These are phyloP conservation scores for Coprinellus aureogranulatus DNA, from an alignment of 768 basidiomycete species.

Conservation along the genomic window DNA sequence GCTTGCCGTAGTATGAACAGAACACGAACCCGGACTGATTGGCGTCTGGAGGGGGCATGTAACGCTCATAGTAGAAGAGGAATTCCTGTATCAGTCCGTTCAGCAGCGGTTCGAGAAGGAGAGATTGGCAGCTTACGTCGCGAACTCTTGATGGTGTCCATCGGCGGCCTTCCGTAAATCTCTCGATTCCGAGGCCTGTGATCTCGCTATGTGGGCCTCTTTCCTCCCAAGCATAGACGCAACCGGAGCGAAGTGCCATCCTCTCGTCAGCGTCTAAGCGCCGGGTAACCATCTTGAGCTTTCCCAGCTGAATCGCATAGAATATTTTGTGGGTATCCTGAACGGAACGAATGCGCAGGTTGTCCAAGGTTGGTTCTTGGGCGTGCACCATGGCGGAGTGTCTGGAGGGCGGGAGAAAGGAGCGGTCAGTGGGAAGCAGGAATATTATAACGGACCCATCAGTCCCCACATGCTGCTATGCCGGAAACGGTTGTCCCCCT, in stretches of 20 bases:
- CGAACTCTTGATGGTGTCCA: constrained; percentile 84
- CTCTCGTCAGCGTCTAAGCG: constrained; percentile 78
- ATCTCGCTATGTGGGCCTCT: constrained; percentile 70
- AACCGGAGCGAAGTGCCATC: constrained; percentile 50
- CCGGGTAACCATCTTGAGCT: constrained; percentile 70
- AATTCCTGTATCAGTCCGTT: constrained; percentile 56
- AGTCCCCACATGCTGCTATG: constrained; percentile 6
- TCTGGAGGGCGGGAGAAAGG: constrained; percentile 12
- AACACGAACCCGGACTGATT: constrained; percentile 40
- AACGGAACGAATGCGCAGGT: constrained; percentile 72
- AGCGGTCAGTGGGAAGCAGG: constrained; percentile 8
- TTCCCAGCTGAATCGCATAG: constrained; percentile 60
- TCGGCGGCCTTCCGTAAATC: constrained; percentile 79
- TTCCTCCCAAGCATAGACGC: constrained; percentile 73
- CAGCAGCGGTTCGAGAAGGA: constrained; percentile 4
- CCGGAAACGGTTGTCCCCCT: constrained; percentile 9
- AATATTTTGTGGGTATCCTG: constrained; percentile 82
- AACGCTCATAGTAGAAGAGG: constrained; percentile 81
- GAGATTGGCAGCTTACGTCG: constrained; percentile 52
- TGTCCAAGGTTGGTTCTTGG: constrained; percentile 73
- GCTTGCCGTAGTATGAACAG: not conserved
- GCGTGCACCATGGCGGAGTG: constrained; percentile 28
- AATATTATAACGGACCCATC: constrained; percentile 8
- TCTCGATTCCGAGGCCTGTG: constrained; percentile 77
- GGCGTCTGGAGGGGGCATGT: constrained; percentile 45